These are phyloP conservation scores for Hypholoma sublateritium DNA, from an alignment of 768 basidiomycete genomes.

Conservation along the genomic window DNA sequence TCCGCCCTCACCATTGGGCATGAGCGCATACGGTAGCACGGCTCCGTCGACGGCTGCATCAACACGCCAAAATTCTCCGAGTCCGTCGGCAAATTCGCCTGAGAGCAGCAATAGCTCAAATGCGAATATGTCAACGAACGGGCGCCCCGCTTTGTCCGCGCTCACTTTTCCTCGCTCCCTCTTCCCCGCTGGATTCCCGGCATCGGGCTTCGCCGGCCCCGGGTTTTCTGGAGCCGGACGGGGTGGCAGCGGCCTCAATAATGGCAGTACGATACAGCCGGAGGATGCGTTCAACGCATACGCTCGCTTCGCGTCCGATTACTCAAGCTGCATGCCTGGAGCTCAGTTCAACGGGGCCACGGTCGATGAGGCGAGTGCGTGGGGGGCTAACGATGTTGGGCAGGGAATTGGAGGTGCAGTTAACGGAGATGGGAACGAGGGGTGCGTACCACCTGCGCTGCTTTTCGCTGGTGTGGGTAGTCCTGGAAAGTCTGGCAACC, in stretches of 20 bases:
- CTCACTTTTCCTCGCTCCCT: neutral
- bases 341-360: conserved; percentile 43
- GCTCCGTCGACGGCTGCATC: conserved; percentile 31
- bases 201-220: neutral
- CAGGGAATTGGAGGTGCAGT: conserved; percentile 6
- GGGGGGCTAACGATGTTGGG: conserved; percentile 12
- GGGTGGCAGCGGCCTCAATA: conserved; percentile 15
- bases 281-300: conserved; percentile 70
- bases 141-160: neutral
- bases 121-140: conserved; percentile 17
- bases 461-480: conserved; percentile 43
- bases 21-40: conserved; percentile 19
- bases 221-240: neutral
- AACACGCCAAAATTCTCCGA: conserved; percentile 31
- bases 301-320: conserved; percentile 62
- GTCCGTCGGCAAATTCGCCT: conserved; percentile 6
- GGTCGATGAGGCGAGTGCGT: conserved; percentile 34
- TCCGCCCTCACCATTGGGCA: conserved; percentile 43
- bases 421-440: conserved; percentile 10
- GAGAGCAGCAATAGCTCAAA: conserved; percentile 11
- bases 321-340: conserved; percentile 62
- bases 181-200: neutral
- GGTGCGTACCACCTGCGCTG: conserved; percentile 66
- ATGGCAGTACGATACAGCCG: conserved; percentile 23
- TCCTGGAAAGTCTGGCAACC: neutral